These are phyloP conservation scores for Tolypocladium nubicola DNA, from an alignment of 2,329 filamentous ascomycete species.

Conservation along the genomic window DNA sequence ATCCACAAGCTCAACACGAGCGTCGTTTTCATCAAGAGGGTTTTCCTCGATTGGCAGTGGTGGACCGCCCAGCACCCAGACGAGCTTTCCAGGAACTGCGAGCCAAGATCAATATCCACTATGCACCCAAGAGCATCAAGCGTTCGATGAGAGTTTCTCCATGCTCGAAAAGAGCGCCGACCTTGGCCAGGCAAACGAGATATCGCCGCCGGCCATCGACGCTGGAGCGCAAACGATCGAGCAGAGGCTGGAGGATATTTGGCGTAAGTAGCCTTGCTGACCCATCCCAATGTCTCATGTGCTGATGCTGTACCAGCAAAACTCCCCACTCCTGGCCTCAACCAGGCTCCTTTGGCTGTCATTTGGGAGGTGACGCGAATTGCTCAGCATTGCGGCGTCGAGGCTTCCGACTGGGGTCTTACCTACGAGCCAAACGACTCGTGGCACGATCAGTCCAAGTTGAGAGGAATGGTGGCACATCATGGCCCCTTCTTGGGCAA, in stretches of 20 bases:
- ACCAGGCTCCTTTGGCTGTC: conserved; percentile 35
- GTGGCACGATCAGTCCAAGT: conserved; percentile 31
- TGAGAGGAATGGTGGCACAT: conserved; percentile 30
- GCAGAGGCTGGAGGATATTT: conserved; percentile 23
- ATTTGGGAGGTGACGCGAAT: conserved; percentile 42
- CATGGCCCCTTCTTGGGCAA: conserved; percentile 32
- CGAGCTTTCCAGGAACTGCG: conserved; percentile 13
- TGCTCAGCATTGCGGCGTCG: conserved; percentile 32
- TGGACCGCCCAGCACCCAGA: conserved; percentile 17
- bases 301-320: conserved; percentile 15
- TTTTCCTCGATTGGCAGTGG: conserved; percentile 7
- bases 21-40: conserved; percentile 3
- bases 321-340: conserved; percentile 27
- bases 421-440: conserved; percentile 20
- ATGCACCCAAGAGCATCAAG: conserved; percentile 2
- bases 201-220: not conserved
- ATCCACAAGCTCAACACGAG: not conserved
- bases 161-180: not conserved
- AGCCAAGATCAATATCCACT: conserved; percentile 2
- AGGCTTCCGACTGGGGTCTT: conserved; percentile 23
- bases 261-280: conserved; percentile 22
- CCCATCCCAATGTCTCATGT: not conserved
- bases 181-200: too few relatives aligned
- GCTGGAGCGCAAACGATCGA: conserved; percentile 2
- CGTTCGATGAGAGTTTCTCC: conserved; percentile 6